A percentile compares a stretch with the other conserved stretches of the same genome.
Conservation (phyloP, 345 rosid species). For the Gossypium mustelinum region DNA sequence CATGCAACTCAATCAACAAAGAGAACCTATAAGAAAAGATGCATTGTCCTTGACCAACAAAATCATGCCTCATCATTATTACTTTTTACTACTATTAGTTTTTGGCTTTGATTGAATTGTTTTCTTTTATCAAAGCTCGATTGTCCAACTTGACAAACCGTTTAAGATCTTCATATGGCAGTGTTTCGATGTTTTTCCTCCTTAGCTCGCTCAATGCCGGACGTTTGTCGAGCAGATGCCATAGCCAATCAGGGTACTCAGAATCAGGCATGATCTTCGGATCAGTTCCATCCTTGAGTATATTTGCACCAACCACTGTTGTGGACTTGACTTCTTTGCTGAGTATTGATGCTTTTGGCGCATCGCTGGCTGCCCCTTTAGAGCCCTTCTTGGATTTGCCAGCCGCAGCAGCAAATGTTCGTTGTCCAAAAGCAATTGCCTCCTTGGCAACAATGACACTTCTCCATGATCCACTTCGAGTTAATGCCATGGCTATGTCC, state of each 20-base stretch:
- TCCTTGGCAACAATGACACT: conserved; percentile 33
- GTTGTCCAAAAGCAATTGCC: conserved; percentile 28
- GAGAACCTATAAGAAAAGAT: conserved; percentile 23
- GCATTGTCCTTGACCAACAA: conserved; percentile 10
- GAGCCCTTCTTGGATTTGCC: conserved; percentile 69
- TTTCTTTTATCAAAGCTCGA: conserved; percentile 76
- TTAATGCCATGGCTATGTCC: conserved; percentile 40
- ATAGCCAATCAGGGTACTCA: conserved; percentile 81
- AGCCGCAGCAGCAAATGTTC: conserved; percentile 57
- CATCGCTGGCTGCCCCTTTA: conserved; percentile 64
- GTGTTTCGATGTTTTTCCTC: conserved; percentile 58
- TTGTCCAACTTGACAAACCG: conserved; percentile 86
- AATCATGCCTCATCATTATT: conserved; percentile 20
- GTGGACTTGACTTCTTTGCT: conserved; percentile 83
- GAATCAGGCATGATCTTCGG: conserved; percentile 68
- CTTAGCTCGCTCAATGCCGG: conserved; percentile 75
- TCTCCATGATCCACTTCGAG: conserved; percentile 34
- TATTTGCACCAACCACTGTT: conserved; percentile 82
- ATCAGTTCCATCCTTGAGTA: conserved; percentile 86
- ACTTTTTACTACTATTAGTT: conserved; percentile 30
- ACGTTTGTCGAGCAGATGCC: conserved; percentile 71
- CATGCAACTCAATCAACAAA: conserved; percentile 20
- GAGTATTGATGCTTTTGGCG: conserved; percentile 65
- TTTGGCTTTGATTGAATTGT: conserved; percentile 81
- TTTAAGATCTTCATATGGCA: conserved; percentile 72